phyloP scores from a whole-genome alignment of 768 basidiomycete species.

The Naganishia vishniacii region DNA sequence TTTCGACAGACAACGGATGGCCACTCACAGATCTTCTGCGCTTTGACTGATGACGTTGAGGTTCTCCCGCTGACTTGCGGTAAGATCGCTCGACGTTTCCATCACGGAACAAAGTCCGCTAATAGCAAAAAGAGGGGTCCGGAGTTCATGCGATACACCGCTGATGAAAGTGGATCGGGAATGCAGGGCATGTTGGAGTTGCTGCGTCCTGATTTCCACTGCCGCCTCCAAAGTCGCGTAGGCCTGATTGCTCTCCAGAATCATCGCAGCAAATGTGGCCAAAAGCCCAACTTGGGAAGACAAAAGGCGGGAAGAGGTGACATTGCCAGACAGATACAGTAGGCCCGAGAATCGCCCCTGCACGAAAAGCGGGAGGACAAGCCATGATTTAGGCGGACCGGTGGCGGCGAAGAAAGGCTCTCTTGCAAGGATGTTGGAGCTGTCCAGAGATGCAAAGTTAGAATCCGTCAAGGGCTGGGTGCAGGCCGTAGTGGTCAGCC shows the following conservation, averaged over 20 bases:
- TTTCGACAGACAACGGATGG: neutral
- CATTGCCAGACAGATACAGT: slow-evolving; percentile 22
- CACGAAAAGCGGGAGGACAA: slow-evolving; percentile 18
- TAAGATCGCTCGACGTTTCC: slow-evolving; percentile 36
- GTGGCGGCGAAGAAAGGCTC: slow-evolving; percentile 23
- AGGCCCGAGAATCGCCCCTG: slow-evolving; percentile 25
- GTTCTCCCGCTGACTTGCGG: slow-evolving; percentile 36
- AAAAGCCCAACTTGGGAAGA: slow-evolving; percentile 18
- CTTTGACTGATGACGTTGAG: slow-evolving; percentile 34
- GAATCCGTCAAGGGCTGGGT: slow-evolving; percentile 12
- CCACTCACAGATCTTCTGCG: slow-evolving; percentile 33
- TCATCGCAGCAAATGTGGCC: slow-evolving; percentile 25
- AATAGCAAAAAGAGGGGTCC: slow-evolving; percentile 36
- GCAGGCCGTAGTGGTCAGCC: no score
- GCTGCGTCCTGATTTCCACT: slow-evolving; percentile 21
- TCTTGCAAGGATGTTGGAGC: slow-evolving; percentile 7
- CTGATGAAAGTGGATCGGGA: slow-evolving; percentile 21
- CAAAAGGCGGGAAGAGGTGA: neutral
- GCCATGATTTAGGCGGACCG: neutral
- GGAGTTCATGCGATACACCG: slow-evolving; percentile 40
- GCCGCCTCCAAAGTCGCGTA: slow-evolving; percentile 19
- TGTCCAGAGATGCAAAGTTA: neutral
- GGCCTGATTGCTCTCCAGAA: slow-evolving; percentile 8
- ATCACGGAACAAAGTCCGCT: slow-evolving; percentile 38
- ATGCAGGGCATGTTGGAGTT: slow-evolving; percentile 23